These are phyloP conservation scores for Dipteronia dyeriana DNA, from an alignment of 345 rosid genomes.

Conservation along the genomic window DNA sequence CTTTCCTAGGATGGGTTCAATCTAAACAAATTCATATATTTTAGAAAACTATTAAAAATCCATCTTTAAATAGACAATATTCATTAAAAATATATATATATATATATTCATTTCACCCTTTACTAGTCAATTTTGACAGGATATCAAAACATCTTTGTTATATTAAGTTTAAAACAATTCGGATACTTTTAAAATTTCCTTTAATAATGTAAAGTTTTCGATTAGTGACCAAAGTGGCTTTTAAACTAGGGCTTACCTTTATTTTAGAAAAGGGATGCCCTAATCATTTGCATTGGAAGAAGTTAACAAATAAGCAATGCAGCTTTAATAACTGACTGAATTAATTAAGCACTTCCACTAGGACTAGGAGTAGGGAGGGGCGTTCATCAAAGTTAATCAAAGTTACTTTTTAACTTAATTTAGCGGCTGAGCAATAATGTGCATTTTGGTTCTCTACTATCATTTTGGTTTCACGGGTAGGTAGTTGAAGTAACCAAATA, in stretches of 20 bases:
- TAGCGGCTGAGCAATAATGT: constrained; percentile 5
- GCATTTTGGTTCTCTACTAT: background rate
- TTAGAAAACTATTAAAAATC: too few species aligned
- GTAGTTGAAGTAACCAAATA: background rate
- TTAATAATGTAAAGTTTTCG: background rate
- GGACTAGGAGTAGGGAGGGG: background rate
- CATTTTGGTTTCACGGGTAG: constrained; percentile 8
- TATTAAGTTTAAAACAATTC: too few species aligned
- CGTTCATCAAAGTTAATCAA: background rate
- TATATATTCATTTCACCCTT: too few species aligned
- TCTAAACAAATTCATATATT: too few species aligned
- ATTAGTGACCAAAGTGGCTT: background rate
- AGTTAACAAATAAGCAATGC: background rate
- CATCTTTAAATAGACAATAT: too few species aligned
- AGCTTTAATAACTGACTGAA: background rate
- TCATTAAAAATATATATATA: too few species aligned
- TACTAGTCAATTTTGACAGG: too few species aligned
- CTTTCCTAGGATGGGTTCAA: too few species aligned
- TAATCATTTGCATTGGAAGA: constrained; percentile 17
- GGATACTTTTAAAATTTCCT: too few species aligned
- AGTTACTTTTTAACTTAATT: background rate
- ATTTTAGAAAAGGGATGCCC: too few species aligned
- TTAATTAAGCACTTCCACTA: constrained; percentile 4
- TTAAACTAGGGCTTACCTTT: too few species aligned
- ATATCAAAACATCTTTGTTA: too few species aligned